These are phyloP conservation scores for Aureobasidium lini DNA, from an alignment of 2,329 filamentous ascomycete genomes.

Conservation along the genomic window DNA sequence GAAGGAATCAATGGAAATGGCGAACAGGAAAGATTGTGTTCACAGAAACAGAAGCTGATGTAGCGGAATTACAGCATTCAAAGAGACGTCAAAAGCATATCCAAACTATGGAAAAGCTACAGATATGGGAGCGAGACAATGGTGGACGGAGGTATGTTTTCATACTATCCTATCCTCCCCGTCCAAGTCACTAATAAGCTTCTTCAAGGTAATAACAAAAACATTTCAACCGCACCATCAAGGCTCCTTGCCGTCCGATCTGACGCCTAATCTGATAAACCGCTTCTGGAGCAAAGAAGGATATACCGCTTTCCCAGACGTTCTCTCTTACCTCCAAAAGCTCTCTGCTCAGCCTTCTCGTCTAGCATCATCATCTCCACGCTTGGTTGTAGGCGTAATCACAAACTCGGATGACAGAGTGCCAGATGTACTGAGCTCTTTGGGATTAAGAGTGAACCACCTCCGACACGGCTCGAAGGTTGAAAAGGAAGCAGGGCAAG, in stretches of 20 bases:
- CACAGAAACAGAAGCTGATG: background rate
- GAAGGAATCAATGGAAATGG: background rate
- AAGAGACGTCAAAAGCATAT: constrained; percentile 36
- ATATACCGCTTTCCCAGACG: constrained; percentile 44
- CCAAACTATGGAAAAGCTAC: constrained; percentile 54
- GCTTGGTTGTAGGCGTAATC: constrained; percentile 48
- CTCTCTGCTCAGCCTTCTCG: constrained; percentile 27
- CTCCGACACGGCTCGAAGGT: constrained; percentile 21
- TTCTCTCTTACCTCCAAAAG: constrained; percentile 38
- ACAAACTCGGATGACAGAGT: constrained; percentile 59
- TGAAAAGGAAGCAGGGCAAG: background rate
- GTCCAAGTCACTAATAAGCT: too few relatives aligned
- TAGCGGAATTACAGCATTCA: constrained; percentile 36
- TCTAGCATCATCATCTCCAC: background rate
- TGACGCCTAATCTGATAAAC: constrained; percentile 43
- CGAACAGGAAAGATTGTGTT: background rate
- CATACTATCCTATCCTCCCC: too few relatives aligned
- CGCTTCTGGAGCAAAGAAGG: constrained; percentile 49
- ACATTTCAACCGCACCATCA: constrained; percentile 38
- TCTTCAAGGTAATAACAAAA: constrained; percentile 43
- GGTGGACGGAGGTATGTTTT: constrained; percentile 52
- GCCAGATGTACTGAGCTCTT: constrained; percentile 44
- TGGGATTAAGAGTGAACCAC: constrained; percentile 44
- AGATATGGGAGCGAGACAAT: constrained; percentile 45
- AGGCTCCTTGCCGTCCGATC: constrained; percentile 19